phyloP scores from a whole-genome alignment of 352 stramenopile species.

The Globisporangium cylindrosporum region DNA sequence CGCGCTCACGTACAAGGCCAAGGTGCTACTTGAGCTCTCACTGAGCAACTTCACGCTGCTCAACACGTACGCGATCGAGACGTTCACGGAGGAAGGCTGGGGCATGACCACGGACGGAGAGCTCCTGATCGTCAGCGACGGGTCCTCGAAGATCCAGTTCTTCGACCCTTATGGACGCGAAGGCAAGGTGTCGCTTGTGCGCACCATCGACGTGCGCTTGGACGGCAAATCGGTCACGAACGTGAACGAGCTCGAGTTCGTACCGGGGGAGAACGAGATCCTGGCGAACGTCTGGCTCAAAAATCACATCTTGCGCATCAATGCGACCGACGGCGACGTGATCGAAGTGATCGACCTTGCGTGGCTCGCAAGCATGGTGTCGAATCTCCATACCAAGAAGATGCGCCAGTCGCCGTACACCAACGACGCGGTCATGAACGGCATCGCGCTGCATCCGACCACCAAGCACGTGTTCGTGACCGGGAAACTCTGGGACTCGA shows the following conservation, averaged over 20 bases:
- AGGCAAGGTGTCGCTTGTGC: constrained; percentile 35
- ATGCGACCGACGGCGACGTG: constrained; percentile 59
- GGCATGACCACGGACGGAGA: constrained; percentile 81
- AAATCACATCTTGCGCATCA: constrained; percentile 74
- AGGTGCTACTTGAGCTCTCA: constrained; percentile 64
- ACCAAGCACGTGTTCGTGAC: constrained; percentile 70
- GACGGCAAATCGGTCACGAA: constrained; percentile 42
- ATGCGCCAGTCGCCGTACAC: constrained; percentile 42
- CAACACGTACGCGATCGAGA: constrained; percentile 53
- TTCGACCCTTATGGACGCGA: constrained; percentile 44
- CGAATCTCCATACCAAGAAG: constrained; percentile 43
- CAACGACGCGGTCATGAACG: constrained; percentile 85
- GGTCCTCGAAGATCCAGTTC: constrained; percentile 73
- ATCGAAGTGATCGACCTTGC: constrained; percentile 69
- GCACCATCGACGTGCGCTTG: constrained; percentile 47
- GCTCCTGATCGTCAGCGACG: constrained; percentile 85
- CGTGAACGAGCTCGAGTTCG: constrained; percentile 88
- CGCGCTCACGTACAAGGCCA: constrained; percentile 78
- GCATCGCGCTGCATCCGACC: constrained; percentile 74
- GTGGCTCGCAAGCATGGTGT: constrained; percentile 59
- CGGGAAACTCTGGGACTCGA: constrained; percentile 83
- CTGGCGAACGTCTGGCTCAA: constrained; percentile 88
- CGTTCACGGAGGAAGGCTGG: constrained; percentile 85
- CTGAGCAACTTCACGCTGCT: constrained; percentile 52
- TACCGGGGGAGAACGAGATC: constrained; percentile 76